A percentile compares a stretch with the other conserved stretches of the same genome.
Evolutionary conservation across 306 rosid genomes (phyloP).

Genomic region (Senna tora): DNA sequence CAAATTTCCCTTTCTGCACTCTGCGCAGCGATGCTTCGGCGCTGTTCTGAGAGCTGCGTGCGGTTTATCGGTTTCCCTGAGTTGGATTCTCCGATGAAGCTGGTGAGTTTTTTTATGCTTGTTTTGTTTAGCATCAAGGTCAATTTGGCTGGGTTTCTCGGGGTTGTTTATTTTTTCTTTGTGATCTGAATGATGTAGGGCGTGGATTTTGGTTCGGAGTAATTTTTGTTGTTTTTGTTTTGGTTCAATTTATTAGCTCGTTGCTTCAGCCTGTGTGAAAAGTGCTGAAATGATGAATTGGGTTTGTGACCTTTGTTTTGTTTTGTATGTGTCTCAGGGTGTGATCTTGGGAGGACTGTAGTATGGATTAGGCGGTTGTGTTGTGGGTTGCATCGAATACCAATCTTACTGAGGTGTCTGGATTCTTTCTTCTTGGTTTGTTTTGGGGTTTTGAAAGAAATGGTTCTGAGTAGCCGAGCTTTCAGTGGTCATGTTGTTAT

Average conservation of each 20-base stretch:
- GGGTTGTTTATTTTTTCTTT: not conserved
- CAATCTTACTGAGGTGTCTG: slow-evolving; percentile 33
- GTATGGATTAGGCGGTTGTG: slow-evolving; percentile 30
- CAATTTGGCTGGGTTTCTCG: slow-evolving; percentile 32
- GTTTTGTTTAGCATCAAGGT: slow-evolving; percentile 16
- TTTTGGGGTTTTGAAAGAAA: slow-evolving; percentile 37
- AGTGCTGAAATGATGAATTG: slow-evolving; percentile 35
- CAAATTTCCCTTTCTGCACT: not conserved
- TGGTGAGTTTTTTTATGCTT: slow-evolving; percentile 14
- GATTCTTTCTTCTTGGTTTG: slow-evolving; percentile 23
- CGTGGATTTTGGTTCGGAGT: slow-evolving; percentile 21
- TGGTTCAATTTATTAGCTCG: not conserved
- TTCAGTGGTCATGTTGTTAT: slow-evolving; percentile 37
- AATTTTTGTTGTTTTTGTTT: not conserved
- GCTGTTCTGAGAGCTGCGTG: not conserved
- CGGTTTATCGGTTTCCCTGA: not conserved
- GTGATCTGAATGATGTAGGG: slow-evolving; percentile 8
- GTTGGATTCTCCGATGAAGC: not conserved
- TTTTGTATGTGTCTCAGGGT: slow-evolving; percentile 36
- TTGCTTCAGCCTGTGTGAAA: slow-evolving; percentile 23
- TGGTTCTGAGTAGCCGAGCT: slow-evolving; percentile 44
- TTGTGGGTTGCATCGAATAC: slow-evolving; percentile 25
- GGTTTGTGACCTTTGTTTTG: slow-evolving; percentile 19
- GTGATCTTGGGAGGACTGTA: slow-evolving; percentile 29
- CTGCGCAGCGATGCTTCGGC: slow-evolving; percentile 16